Base-by-base conservation (phyloP, 805 yeast genomes). In the Myxozyma kluyveri region DNA sequence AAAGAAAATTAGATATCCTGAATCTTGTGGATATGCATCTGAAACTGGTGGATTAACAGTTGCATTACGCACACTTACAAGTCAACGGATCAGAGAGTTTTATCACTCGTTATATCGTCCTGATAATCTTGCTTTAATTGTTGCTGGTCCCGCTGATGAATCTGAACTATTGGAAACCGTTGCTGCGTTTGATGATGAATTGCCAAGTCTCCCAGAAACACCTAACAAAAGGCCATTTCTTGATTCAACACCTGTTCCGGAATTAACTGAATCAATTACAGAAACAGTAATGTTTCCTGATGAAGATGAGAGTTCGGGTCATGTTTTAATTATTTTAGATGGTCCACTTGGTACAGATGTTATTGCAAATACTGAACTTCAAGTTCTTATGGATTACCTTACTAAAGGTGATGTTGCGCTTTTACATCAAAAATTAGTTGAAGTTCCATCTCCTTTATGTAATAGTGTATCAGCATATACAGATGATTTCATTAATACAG, bases 31-130 rank as follows among this genome's bases (percentile, higher is more conserved):
- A 2, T 93, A 91, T 66, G 80, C 89, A 9, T 82, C 93, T 6
- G 97, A 93, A 66, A 91, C 98, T 6, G 99, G 99, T 47, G 99
- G 99, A 0, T 70, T 88, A 43, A 80, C 88, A 68, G 75, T 77
- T 26, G 88, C 88, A 52, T 76, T 93, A 59, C 79, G 97, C 55
- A 75, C 74, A 1, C 74, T 93, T 61, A 78, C 86, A 1, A 84
- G 82, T 59, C 85, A 83, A 1, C 82, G 83, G 41, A 91, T 93
- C 60, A 77, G 84, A 60, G 70, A 81, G 21, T 93, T 88, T 64
- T 98, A 93, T 67, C 70, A 74, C 26, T 67, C 72, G 14, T 71
- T 79, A 63, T 93, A 93, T 69, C 76, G 90, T 42, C 87, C 96
- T 0, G 88, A 86, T 55, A 93, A 93, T 63, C 71, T 89, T 55